A percentile compares a stretch with the other conserved stretches of the same genome.
These are phyloP conservation scores for Glaciozyma martinii DNA, from an alignment of 768 basidiomycete genomes.

Conservation along the genomic window DNA sequence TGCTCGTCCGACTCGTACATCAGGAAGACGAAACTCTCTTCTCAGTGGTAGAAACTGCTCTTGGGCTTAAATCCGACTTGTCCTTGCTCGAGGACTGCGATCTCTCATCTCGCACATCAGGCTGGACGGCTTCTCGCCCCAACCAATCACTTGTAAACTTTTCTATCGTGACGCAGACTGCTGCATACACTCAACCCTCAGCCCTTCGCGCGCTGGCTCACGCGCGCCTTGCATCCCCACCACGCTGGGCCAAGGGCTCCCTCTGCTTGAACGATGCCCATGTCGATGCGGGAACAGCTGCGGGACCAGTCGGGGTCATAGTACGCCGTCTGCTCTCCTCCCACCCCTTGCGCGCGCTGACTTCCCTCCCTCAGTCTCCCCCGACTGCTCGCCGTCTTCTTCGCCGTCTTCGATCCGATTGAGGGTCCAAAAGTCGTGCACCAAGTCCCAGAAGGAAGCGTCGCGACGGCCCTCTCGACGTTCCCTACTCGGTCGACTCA, in stretches of 20 bases:
- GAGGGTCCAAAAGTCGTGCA: slow-evolving; percentile 83
- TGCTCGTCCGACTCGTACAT: too few relatives aligned
- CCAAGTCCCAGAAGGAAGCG: slow-evolving; percentile 88
- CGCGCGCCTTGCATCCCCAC: too few relatives aligned
- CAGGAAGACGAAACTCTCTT: too few relatives aligned
- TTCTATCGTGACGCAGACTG: too few relatives aligned
- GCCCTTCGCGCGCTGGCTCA: too few relatives aligned
- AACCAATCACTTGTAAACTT: too few relatives aligned
- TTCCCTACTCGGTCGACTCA: slow-evolving; percentile 20
- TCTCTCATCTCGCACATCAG: too few relatives aligned
- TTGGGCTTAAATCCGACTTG: too few relatives aligned
- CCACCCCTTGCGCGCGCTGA: not conserved
- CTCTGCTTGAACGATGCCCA: not conserved
- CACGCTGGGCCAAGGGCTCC: not conserved
- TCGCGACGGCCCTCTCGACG: slow-evolving; percentile 44
- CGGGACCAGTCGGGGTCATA: slow-evolving; percentile 9
- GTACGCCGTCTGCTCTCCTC: not conserved
- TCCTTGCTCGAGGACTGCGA: too few relatives aligned
- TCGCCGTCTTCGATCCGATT: slow-evolving; percentile 72
- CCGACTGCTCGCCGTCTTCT: slow-evolving; percentile 66
- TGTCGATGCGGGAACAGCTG: slow-evolving; percentile 8
- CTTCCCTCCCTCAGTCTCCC: slow-evolving; percentile 47
- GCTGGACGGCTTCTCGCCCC: too few relatives aligned
- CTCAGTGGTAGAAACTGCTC: too few relatives aligned
- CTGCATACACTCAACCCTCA: too few relatives aligned